A percentile compares a stretch with the other conserved stretches of the same genome.
Conservation (phyloP, 1,284 basidiomycete genomes). For the Trichosporon sp. region DNA sequence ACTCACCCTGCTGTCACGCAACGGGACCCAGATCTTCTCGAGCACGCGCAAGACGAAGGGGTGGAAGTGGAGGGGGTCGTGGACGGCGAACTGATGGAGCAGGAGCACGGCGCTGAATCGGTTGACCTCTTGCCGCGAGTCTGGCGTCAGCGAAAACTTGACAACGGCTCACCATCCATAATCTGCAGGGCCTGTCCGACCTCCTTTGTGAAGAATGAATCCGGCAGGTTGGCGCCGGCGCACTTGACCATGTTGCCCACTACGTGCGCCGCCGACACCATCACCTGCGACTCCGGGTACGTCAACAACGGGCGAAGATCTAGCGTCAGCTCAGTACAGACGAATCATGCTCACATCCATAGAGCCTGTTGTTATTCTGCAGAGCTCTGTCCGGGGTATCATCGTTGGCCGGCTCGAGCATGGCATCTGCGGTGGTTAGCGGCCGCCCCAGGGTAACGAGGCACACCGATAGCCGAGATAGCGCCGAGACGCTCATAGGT, state of each 20-base stretch:
- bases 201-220: conserved; percentile 48
- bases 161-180: conserved; percentile 41
- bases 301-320: conserved; percentile 46
- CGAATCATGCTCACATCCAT: conserved; percentile 36
- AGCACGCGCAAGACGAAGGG: conserved; percentile 79
- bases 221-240: conserved; percentile 44
- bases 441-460: not conserved
- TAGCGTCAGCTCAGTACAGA: conserved; percentile 14
- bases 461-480: conserved; percentile 51
- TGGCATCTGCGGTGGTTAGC: conserved; percentile 26
- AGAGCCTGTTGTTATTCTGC: conserved; percentile 45
- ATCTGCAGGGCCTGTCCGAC: conserved; percentile 45
- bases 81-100: conserved; percentile 80
- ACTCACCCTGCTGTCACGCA: conserved; percentile 73
- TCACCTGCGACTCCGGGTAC: conserved; percentile 47
- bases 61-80: conserved; percentile 79
- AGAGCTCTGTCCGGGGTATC: conserved; percentile 45
- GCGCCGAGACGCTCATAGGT: conserved; percentile 52
- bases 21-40: conserved; percentile 81
- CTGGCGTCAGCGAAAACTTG: conserved; percentile 18
- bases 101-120: conserved; percentile 59
- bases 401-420: conserved; percentile 44
- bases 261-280: conserved; percentile 46
- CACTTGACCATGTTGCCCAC: conserved; percentile 48
- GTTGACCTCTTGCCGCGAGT: conserved; percentile 45